Conservation (phyloP, 768 basidiomycete genomes). For the Udeniomyces megalosporus region DNA sequence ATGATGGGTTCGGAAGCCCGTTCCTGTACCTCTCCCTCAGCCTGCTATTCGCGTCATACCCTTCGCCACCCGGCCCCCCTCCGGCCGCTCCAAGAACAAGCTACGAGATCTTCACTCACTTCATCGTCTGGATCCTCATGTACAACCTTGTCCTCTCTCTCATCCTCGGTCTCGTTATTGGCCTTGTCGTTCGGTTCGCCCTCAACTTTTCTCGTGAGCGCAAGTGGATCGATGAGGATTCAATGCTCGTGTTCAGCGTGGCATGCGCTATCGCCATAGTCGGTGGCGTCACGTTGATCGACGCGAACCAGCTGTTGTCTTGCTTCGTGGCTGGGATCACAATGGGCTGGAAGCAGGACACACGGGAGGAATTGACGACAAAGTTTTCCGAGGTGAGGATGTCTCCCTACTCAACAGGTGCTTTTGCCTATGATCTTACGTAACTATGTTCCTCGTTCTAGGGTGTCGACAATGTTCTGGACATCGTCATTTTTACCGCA, state of each 20-base stretch:
- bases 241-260: slow-evolving; percentile 1
- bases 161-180: neutral
- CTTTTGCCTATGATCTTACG: neutral
- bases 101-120: neutral
- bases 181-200: neutral
- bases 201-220: neutral
- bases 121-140: neutral
- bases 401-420: neutral
- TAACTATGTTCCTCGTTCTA: neutral
- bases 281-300: neutral
- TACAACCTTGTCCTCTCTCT: neutral
- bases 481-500: neutral
- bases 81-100: neutral
- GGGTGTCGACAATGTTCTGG: neutral
- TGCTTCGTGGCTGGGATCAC: neutral
- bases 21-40: neutral
- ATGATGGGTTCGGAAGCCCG: neutral
- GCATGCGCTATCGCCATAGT: neutral
- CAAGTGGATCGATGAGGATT: neutral
- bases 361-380: neutral
- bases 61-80: neutral
- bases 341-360: neutral
- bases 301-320: neutral
- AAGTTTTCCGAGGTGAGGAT: neutral
- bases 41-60: neutral